These are phyloP conservation scores for Crithidia thermophila DNA, from an alignment of 208 protist genomes.

Conservation along the genomic window DNA sequence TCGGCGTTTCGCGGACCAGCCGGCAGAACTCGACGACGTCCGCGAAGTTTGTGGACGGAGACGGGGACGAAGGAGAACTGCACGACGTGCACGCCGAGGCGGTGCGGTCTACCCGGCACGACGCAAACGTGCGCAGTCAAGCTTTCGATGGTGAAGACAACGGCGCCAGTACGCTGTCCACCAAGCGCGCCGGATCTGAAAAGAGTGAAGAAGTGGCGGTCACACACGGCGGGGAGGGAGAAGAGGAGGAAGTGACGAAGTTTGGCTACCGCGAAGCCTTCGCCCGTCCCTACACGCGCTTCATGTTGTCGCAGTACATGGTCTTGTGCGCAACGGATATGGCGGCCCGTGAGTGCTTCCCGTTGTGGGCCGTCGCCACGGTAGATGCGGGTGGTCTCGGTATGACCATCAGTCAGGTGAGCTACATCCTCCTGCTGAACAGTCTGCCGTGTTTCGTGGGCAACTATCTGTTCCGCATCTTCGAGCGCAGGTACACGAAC, in stretches of 20 bases:
- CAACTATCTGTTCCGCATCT: conserved; percentile 48
- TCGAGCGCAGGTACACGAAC: conserved; percentile 34
- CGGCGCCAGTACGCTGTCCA: not conserved
- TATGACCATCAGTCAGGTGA: conserved; percentile 27
- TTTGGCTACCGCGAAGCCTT: conserved; percentile 71
- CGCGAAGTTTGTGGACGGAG: too few species aligned
- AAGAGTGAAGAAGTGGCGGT: not conserved
- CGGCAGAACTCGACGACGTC: too few species aligned
- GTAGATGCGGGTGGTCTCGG: conserved; percentile 35
- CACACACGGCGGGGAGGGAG: not conserved
- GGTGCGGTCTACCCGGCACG: too few species aligned
- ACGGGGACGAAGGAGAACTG: too few species aligned
- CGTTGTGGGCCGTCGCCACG: conserved; percentile 48
- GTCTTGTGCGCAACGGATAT: conserved; percentile 45
- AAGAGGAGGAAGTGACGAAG: not conserved
- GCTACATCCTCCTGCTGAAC: conserved; percentile 48
- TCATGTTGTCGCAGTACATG: conserved; percentile 68
- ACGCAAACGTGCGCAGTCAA: too few species aligned
- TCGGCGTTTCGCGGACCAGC: too few species aligned
- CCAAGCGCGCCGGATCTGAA: too few species aligned
- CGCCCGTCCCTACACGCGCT: conserved; percentile 29
- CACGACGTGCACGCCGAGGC: too few species aligned
- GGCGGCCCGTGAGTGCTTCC: conserved; percentile 39
- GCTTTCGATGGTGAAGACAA: not conserved
- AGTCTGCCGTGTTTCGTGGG: conserved; percentile 44